Evolutionary conservation across 2,329 filamentous ascomycete species (phyloP), one percentile per base, ranked within the genome.

Genomic region (Microdochium bolleyi): DNA sequence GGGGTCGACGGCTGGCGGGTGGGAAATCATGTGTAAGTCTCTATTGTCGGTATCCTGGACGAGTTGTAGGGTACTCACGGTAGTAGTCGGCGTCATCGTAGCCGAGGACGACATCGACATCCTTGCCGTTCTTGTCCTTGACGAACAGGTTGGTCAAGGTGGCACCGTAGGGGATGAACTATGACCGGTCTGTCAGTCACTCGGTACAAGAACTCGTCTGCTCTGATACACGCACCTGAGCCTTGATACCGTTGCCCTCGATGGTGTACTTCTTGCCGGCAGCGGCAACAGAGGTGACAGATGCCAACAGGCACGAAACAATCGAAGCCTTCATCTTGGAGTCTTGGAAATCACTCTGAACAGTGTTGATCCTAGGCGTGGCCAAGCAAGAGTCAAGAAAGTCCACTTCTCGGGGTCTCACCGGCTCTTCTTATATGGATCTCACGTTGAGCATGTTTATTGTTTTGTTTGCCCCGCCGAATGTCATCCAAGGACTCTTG

Each of bases 101-200:
- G 9, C 83, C 83, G 10, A 86, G 73, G 1, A 86, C 81, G 34
- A 85, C 75, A 56, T 85, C 82, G 50, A 84, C 75, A 59, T 82
- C 77, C 21, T 80, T 69, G 52, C 82, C 82, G 52, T 81, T 72
- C 59, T 80, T 81, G 65, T 84, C 82, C 56, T 78, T 78, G 59
- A 85, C 77, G 64, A 80, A 85, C 22, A 86, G 71, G 62, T 85
- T 85, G 49, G 79, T 78, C 57, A 85, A 72, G 41, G 75, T 78
- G 5, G 82, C 83, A 52, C 80, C 82, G 61, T 85, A 66, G 3
- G 62, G 58, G 48, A 66, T 67, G 51, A 67, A 67, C 65, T 67
- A 48, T 16, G 3, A 21, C 7, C 7, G 9, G 8, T 16, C 19
- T 2, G 41, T 38, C 34, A 16, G 10, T 22, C 19, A 22, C 19